These are phyloP conservation scores for Parietaria judaica DNA, from an alignment of 306 rosid genomes.

Conservation along the genomic window DNA sequence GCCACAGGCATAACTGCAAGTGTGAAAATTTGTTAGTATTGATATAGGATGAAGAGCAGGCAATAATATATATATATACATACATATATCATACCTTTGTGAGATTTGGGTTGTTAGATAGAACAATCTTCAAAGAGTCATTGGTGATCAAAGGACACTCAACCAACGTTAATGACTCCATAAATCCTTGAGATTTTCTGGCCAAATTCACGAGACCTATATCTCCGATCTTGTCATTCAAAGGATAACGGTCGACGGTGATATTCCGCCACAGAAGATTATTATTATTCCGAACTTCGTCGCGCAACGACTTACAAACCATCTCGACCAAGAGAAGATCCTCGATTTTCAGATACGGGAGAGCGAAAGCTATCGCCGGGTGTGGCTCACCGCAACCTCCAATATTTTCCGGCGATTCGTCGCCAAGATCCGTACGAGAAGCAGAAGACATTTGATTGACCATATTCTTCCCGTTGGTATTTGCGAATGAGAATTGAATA, in stretches of 20 bases:
- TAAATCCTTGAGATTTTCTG: conserved; percentile 52
- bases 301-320: conserved; percentile 50
- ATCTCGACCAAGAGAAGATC: conserved; percentile 56
- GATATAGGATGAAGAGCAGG: not conserved
- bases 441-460: too few species aligned
- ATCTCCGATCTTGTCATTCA: conserved; percentile 37
- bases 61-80: not conserved
- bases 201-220: conserved; percentile 45
- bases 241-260: conserved; percentile 29
- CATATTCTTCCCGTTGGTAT: too few species aligned
- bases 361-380: conserved; percentile 43
- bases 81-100: conserved; percentile 35
- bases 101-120: conserved; percentile 44
- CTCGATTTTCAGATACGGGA: conserved; percentile 41
- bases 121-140: conserved; percentile 37
- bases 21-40: too few species aligned
- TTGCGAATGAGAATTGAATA: too few species aligned
- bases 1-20: too few species aligned
- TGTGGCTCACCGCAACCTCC: conserved; percentile 31
- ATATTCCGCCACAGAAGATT: conserved; percentile 52
- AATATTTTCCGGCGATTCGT: conserved; percentile 9
- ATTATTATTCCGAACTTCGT: conserved; percentile 32
- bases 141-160: conserved; percentile 44
- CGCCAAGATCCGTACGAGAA: too few species aligned
- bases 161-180: conserved; percentile 46